Percentiles rank a stretch among this genome's conserved stretches.
Evolutionary conservation across 2,329 filamentous ascomycete species (phyloP).

Genomic region (Niveomyces coronatus): DNA sequence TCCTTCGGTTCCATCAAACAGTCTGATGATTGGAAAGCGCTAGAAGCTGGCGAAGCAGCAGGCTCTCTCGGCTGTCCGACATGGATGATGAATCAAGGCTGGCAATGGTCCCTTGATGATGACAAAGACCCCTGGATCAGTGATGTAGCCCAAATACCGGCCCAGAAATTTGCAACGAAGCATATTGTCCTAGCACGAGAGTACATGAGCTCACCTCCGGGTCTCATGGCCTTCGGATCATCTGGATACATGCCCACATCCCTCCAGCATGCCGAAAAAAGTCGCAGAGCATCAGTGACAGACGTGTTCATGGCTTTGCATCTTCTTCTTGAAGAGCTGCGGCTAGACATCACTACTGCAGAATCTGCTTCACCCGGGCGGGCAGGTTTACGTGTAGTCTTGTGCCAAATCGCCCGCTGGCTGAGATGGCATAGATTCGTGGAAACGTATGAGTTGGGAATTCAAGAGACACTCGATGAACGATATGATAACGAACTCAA

Average conservation of each 20-base stretch:
- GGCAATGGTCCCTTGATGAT: slow-evolving; percentile 61
- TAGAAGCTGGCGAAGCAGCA: slow-evolving; percentile 35
- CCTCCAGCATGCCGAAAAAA: slow-evolving; percentile 38
- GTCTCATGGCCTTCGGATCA: slow-evolving; percentile 40
- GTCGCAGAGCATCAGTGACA: slow-evolving; percentile 50
- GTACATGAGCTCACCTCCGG: slow-evolving; percentile 53
- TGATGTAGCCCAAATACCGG: slow-evolving; percentile 16
- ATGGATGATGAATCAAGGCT: slow-evolving; percentile 54
- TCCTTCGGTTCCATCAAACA: slow-evolving; percentile 26
- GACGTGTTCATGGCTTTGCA: slow-evolving; percentile 70
- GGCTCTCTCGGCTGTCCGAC: slow-evolving; percentile 39
- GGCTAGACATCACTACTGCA: slow-evolving; percentile 54
- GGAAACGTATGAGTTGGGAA: slow-evolving; percentile 39
- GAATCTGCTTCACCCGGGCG: slow-evolving; percentile 34
- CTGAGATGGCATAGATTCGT: slow-evolving; percentile 55
- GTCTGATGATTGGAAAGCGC: slow-evolving; percentile 35
- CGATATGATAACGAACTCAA: slow-evolving; percentile 26
- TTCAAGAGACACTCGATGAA: slow-evolving; percentile 36
- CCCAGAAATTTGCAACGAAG: slow-evolving; percentile 33
- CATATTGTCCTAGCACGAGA: slow-evolving; percentile 51
- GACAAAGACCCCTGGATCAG: slow-evolving; percentile 19
- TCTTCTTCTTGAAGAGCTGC: slow-evolving; percentile 80
- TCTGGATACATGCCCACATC: slow-evolving; percentile 58
- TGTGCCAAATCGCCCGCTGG: slow-evolving; percentile 77
- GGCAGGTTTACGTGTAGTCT: slow-evolving; percentile 53